Percentiles rank a stretch among this genome's conserved stretches.
phyloP scores from a whole-genome alignment of 192 early-diverging fungal genomes.

The Entomortierella parvispora region DNA sequence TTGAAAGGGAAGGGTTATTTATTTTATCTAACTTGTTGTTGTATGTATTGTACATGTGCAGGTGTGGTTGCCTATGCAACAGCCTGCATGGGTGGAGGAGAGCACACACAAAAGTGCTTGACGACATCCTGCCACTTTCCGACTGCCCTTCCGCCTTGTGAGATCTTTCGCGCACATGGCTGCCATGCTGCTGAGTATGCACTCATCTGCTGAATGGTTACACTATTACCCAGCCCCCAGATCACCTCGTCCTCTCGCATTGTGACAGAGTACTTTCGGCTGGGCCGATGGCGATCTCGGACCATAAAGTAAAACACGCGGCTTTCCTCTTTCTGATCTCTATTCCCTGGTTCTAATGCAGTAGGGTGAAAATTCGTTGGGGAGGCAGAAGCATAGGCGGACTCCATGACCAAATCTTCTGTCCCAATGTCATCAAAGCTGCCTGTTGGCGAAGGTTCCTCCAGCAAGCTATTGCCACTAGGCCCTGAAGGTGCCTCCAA shows the following conservation, averaged over 20 bases:
- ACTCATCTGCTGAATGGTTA: constrained; percentile 43
- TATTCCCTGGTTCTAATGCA: too few species aligned
- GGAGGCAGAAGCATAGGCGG: constrained; percentile 29
- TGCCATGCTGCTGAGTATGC: constrained; percentile 30
- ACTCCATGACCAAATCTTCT: constrained; percentile 45
- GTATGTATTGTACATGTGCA: too few species aligned
- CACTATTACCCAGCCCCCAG: constrained; percentile 7
- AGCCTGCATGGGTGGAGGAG: too few species aligned
- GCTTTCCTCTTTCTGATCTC: background rate
- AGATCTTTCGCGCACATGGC: constrained; percentile 15
- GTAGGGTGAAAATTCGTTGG: background rate
- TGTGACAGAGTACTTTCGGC: constrained; percentile 38
- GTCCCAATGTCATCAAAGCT: constrained; percentile 39
- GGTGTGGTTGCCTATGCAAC: too few species aligned
- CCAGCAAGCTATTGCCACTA: background rate
- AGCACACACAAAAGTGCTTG: constrained; percentile 51
- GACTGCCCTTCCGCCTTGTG: constrained; percentile 24
- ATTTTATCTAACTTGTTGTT: too few species aligned
- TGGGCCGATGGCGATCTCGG: constrained; percentile 22
- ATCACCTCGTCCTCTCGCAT: constrained; percentile 37
- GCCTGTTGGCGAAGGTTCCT: background rate
- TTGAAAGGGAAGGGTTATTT: too few species aligned
- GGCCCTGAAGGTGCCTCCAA: background rate
- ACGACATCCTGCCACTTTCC: constrained; percentile 28
- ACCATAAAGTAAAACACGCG: constrained; percentile 45